Base-by-base conservation (phyloP, 1,139 yeast species). In the Candida neerlandica region DNA sequence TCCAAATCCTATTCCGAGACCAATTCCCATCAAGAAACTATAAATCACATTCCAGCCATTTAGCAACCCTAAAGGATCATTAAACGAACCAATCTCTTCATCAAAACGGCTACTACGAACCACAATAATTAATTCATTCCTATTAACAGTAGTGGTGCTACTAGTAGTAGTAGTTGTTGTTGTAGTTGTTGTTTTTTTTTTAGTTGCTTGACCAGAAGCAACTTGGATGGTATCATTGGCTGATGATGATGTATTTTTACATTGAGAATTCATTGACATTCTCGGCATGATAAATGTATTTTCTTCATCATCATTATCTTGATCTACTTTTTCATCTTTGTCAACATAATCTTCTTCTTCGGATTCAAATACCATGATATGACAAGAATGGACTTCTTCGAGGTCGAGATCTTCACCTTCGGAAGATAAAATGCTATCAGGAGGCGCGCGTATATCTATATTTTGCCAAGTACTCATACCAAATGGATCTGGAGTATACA, bases 231-330 rank as follows among this genome's bases (percentile, higher is more conserved):
- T n/a, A n/a, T n/a, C n/a, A n/a, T n/a, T n/a, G n/a, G n/a, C n/a
- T n/a, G n/a, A n/a, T n/a, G n/a, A n/a, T 34, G 23, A 16, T 3
- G 11, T 37, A 37, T 37, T 37, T 10, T 37, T 37, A 21, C 40
- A 15, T n/a, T 37, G 40, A 5, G 40, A 37, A 37, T 16, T 39
- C n/a, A 39, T 30, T 5, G 42, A 39, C 42, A 39, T 39, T 39
- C 19, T 23, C 19, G 42, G 42, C 42, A 39, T 39, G 15, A 39
- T 39, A 26, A 39, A 39, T 15, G 42, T 39, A 39, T 39, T 39
- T 12, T 39, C 42, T 9, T 26, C 42, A 5, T 15, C 42, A 3
- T 39, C 32, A 12, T 37, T 12, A 12, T 19, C 40, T n/a, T 9
- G 35, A 14, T 32, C 35, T 16, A 16, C 15, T 23, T 23, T 30